Conservation (phyloP, 2,329 filamentous ascomycete genomes). For the Verticillium albo-atrum region DNA sequence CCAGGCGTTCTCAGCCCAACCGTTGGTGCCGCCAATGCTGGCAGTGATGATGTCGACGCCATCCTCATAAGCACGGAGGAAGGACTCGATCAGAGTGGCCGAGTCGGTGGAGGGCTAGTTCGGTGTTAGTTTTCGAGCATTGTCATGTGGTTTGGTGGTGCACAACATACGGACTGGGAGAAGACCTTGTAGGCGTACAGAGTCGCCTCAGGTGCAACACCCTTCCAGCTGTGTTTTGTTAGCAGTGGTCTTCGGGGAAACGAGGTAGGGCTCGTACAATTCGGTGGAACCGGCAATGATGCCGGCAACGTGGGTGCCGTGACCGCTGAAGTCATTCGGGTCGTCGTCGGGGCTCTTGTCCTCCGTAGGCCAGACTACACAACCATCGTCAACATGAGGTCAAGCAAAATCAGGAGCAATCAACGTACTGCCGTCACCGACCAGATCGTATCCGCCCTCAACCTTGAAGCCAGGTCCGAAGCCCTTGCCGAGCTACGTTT, state of each 20-base stretch:
- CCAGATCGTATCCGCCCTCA: conserved; percentile 16
- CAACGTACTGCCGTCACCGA: conserved; percentile 15
- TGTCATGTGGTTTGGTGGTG: not conserved
- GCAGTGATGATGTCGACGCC: conserved; percentile 37
- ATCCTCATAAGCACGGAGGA: conserved; percentile 27
- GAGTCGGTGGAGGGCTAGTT: conserved; percentile 1
- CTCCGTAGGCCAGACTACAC: conserved; percentile 6
- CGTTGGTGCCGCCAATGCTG: conserved; percentile 25
- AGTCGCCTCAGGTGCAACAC: conserved; percentile 22
- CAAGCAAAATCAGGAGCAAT: not conserved
- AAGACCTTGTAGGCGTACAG: conserved; percentile 22
- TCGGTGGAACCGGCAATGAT: conserved; percentile 37
- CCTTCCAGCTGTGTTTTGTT: conserved; percentile 10
- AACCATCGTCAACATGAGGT: not conserved
- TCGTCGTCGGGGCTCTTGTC: conserved; percentile 2
- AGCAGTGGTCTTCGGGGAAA: not conserved
- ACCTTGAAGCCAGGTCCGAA: conserved; percentile 14
- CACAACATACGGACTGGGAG: not conserved
- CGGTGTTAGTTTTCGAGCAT: not conserved
- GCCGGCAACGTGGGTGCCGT: conserved; percentile 41
- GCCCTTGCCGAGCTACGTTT: conserved; percentile 6
- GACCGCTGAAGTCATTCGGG: conserved; percentile 17
- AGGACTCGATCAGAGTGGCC: conserved; percentile 23
- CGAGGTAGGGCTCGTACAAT: not conserved
- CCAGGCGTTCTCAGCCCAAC: conserved; percentile 1